Percentiles rank a stretch among this genome's conserved stretches.
These are phyloP conservation scores for Inga oerstediana DNA, from an alignment of 306 rosid species.

Conservation along the genomic window DNA sequence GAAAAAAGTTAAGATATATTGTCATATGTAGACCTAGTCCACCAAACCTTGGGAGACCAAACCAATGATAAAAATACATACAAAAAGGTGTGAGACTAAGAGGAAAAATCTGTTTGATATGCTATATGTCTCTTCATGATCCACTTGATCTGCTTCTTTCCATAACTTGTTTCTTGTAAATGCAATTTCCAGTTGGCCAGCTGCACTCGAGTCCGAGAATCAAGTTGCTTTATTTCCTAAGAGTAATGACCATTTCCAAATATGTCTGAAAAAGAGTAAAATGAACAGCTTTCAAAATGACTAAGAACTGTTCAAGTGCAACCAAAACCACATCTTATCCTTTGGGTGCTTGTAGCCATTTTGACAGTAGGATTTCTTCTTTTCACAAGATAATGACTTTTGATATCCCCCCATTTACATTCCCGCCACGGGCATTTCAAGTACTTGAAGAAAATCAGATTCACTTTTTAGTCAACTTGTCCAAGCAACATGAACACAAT, in stretches of 20 bases:
- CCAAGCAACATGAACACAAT: constrained; percentile 40
- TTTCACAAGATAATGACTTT: constrained; percentile 36
- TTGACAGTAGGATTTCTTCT: constrained; percentile 10
- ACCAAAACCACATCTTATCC: constrained; percentile 28
- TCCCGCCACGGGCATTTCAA: constrained; percentile 28
- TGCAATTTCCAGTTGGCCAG: constrained; percentile 8
- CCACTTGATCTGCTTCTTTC: not conserved
- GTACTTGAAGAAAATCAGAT: constrained; percentile 31
- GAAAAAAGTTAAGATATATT: not conserved
- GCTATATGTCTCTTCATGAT: not conserved
- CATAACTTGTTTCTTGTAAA: not conserved
- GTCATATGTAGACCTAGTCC: not conserved
- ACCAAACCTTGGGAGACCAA: not conserved
- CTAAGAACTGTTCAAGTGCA: constrained; percentile 26
- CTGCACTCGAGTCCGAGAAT: constrained; percentile 3
- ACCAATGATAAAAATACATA: not conserved
- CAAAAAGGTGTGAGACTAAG: not conserved
- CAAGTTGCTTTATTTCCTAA: not conserved
- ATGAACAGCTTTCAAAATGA: constrained; percentile 15
- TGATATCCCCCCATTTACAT: constrained; percentile 30
- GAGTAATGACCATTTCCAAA: constrained; percentile 14
- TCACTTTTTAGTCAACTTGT: constrained; percentile 41
- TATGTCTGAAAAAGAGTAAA: constrained; percentile 25
- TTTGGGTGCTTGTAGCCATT: constrained; percentile 33
- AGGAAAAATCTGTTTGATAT: not conserved